Conservation (phyloP, 805 yeast species). For the Myxozyma melibiosi region DNA sequence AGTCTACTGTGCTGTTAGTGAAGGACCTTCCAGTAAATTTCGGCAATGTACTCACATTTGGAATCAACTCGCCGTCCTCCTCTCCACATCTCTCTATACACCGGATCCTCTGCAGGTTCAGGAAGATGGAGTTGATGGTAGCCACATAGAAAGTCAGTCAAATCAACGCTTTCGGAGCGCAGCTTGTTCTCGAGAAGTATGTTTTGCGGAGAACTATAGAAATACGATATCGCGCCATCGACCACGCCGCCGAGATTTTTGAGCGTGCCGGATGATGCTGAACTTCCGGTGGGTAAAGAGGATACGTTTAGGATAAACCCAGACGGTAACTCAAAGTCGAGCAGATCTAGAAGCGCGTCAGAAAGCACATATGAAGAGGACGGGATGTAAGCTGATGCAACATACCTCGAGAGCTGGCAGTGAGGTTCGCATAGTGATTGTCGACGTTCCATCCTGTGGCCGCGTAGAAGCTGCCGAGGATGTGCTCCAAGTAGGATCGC, state of each 20-base stretch:
- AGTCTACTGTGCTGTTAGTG: constrained; percentile 31
- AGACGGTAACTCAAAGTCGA: constrained; percentile 72
- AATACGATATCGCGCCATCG: constrained; percentile 80
- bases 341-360: constrained; percentile 45
- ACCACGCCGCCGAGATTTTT: constrained; percentile 45
- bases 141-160: constrained; percentile 72
- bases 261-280: constrained; percentile 73
- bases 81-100: constrained; percentile 38
- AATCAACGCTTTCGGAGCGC: constrained; percentile 45
- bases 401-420: constrained; percentile 63
- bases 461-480: constrained; percentile 68
- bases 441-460: constrained; percentile 79
- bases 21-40: neutral
- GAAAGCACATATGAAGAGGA: neutral
- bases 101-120: constrained; percentile 35
- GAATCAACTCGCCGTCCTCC: constrained; percentile 38
- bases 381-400: neutral
- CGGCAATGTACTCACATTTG: constrained; percentile 16
- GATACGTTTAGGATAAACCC: constrained; percentile 68
- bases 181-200: constrained; percentile 14
- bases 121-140: constrained; percentile 60
- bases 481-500: constrained; percentile 86
- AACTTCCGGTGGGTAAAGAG: constrained; percentile 65
- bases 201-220: constrained; percentile 59
- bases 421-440: constrained; percentile 72